These are phyloP conservation scores for Diddensiella transvaalensis DNA, from an alignment of 805 yeast genomes.

Conservation along the genomic window DNA sequence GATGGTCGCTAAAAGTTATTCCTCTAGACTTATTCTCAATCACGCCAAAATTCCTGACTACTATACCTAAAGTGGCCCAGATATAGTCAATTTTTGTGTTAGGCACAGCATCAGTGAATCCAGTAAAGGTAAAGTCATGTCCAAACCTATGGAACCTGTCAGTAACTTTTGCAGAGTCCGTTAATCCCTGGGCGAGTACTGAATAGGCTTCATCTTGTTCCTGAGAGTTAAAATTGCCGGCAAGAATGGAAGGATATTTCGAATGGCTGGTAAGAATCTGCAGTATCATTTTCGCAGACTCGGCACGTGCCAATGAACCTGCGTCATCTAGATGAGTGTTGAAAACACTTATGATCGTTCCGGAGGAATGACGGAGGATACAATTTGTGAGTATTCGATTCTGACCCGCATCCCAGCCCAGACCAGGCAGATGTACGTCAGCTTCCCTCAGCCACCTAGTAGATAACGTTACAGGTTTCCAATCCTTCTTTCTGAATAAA, in stretches of 20 bases:
- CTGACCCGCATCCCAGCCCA: conserved; percentile 45
- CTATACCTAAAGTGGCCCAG: conserved; percentile 35
- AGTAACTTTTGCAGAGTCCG: conserved; percentile 32
- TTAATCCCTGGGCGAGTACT: conserved; percentile 36
- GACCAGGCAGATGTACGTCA: conserved; percentile 45
- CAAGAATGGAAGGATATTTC: conserved; percentile 39
- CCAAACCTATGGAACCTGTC: conserved; percentile 38
- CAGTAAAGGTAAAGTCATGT: conserved; percentile 45
- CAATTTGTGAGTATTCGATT: conserved; percentile 40
- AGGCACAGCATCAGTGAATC: conserved; percentile 36
- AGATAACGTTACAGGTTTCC: conserved; percentile 38
- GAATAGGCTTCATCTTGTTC: conserved; percentile 43
- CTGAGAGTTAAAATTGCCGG: conserved; percentile 57
- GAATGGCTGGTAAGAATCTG: conserved; percentile 31
- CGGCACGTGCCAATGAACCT: conserved; percentile 43
- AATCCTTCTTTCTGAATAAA: conserved; percentile 37
- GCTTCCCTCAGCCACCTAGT: conserved; percentile 54
- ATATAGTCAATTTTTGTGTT: conserved; percentile 40
- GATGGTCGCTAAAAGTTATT: conserved; percentile 16
- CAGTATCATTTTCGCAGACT: conserved; percentile 44
- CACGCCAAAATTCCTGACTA: conserved; percentile 6
- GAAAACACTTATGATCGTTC: conserved; percentile 32
- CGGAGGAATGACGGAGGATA: conserved; percentile 27
- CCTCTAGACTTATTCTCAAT: conserved; percentile 6
- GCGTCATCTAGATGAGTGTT: conserved; percentile 52